A percentile compares a stretch with the other conserved stretches of the same genome.
phyloP scores from a whole-genome alignment of 1,284 basidiomycete species.

The Ustilago sp. region DNA sequence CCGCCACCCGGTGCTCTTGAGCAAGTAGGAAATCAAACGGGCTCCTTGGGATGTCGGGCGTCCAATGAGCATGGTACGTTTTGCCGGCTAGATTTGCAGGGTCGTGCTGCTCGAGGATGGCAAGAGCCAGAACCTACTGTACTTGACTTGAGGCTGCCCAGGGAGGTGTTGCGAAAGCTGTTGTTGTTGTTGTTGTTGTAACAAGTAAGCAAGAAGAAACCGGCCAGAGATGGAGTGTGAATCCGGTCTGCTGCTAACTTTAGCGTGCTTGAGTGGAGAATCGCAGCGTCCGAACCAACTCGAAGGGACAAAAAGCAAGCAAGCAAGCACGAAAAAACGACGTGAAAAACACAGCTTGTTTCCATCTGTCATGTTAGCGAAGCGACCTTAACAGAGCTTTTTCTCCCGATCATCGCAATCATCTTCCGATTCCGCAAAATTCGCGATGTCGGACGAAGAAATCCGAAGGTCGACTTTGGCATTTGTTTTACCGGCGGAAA shows the following conservation, averaged over 20 bases:
- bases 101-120: neutral
- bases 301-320: neutral
- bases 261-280: neutral
- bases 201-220: neutral
- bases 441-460: slow-evolving; percentile 19
- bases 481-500: slow-evolving; percentile 9
- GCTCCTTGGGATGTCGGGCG: neutral
- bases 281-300: neutral
- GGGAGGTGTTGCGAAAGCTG: neutral
- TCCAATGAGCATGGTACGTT: neutral
- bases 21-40: neutral
- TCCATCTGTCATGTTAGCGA: too few species aligned
- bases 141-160: neutral
- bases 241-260: slow-evolving; percentile 3
- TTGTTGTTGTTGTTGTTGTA: neutral
- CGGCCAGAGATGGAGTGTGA: neutral
- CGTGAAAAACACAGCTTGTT: neutral
- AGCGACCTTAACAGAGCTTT: too few species aligned
- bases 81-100: neutral
- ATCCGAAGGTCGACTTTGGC: slow-evolving; percentile 16
- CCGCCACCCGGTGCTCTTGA: neutral
- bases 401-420: neutral
- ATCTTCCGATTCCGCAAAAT: neutral
- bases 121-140: neutral
- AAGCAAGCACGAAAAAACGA: neutral